Percentiles rank a stretch among this genome's conserved stretches.
phyloP scores from a whole-genome alignment of 2,329 filamentous ascomycete genomes.

The Claviceps sorghi region DNA sequence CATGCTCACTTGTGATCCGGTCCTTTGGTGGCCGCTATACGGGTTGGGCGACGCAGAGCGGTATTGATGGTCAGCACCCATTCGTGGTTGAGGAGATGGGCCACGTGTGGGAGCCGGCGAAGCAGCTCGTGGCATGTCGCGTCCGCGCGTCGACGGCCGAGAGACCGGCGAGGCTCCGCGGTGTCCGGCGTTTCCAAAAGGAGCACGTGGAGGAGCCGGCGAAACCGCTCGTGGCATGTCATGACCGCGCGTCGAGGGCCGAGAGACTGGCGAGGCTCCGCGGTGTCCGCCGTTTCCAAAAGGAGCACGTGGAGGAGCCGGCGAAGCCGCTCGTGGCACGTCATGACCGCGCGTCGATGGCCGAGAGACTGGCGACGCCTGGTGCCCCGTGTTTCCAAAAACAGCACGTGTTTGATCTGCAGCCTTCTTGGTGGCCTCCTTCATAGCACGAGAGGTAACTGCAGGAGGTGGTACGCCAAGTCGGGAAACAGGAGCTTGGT shows the following conservation, averaged over 20 bases:
- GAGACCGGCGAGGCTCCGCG: conserved; percentile 28
- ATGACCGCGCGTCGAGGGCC: background rate
- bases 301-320: background rate
- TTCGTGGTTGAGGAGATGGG: conserved; percentile 46
- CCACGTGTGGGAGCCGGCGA: conserved; percentile 57
- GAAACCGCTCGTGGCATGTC: background rate
- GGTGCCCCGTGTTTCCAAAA: conserved; percentile 31
- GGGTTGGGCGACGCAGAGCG: conserved; percentile 50
- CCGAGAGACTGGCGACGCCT: background rate
- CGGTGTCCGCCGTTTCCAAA: conserved; percentile 6
- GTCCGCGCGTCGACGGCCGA: conserved; percentile 44
- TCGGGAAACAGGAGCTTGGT: conserved; percentile 47
- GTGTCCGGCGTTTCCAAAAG: conserved; percentile 1
- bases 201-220: background rate
- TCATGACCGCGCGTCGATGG: background rate
- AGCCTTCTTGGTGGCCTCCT: conserved; percentile 83
- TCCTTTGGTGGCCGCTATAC: conserved; percentile 30
- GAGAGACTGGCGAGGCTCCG: background rate
- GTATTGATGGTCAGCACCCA: conserved; percentile 31
- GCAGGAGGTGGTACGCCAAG: conserved; percentile 83
- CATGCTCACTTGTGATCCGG: conserved; percentile 24
- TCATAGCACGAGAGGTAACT: conserved; percentile 88
- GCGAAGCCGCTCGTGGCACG: background rate
- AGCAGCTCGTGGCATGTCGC: conserved; percentile 41
- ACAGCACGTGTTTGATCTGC: conserved; percentile 69